Conservation (phyloP, 2,329 filamentous ascomycete genomes). For the Ascochyta fabae region DNA sequence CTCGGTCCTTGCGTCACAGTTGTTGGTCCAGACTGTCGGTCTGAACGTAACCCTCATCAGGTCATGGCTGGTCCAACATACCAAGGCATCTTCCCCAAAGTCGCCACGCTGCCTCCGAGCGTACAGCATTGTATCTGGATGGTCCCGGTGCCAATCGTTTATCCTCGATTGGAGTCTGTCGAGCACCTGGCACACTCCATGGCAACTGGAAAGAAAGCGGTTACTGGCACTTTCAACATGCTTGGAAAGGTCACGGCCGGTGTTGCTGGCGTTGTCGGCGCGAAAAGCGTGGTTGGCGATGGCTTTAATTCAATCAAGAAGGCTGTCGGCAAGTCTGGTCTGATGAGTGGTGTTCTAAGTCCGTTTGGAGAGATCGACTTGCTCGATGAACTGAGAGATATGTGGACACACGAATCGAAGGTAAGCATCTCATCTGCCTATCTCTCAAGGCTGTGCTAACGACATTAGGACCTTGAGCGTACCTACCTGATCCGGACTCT, state of each 20-base stretch:
- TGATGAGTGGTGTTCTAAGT: constrained; percentile 95
- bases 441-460: constrained; percentile 12
- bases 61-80: constrained; percentile 97
- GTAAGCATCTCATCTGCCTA: constrained; percentile 47
- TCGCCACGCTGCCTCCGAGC: constrained; percentile 85
- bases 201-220: constrained; percentile 92
- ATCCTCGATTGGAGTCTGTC: constrained; percentile 88
- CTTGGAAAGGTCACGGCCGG: constrained; percentile 94
- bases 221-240: constrained; percentile 95
- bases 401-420: constrained; percentile 98
- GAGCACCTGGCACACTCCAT: constrained; percentile 91
- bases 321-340: constrained; percentile 89
- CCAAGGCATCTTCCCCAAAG: constrained; percentile 94
- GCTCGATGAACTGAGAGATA: constrained; percentile 90
- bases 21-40: constrained; percentile 88
- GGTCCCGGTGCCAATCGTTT: constrained; percentile 87
- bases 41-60: constrained; percentile 86
- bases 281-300: constrained; percentile 88
- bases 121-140: constrained; percentile 98
- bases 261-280: constrained; percentile 92
- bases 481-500: constrained; percentile 96
- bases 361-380: constrained; percentile 97
- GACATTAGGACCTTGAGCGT: constrained; percentile 78
- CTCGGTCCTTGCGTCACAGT: constrained; percentile 90
- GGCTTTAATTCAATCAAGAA: constrained; percentile 96